A percentile compares a stretch with the other conserved stretches of the same genome.
These are phyloP conservation scores for Colletotrichum eleusines DNA, from an alignment of 2,329 filamentous ascomycete genomes.

Conservation along the genomic window DNA sequence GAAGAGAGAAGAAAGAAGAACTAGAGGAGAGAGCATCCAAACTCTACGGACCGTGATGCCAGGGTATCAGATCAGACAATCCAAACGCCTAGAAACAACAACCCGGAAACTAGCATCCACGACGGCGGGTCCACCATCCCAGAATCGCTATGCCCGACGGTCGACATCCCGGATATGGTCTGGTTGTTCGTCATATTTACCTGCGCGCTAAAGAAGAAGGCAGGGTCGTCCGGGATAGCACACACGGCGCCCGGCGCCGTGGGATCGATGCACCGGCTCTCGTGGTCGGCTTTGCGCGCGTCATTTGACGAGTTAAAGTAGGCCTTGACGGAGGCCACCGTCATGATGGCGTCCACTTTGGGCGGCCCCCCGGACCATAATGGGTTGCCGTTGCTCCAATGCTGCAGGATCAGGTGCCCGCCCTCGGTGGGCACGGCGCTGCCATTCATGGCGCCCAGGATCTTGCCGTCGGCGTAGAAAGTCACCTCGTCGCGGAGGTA, in stretches of 20 bases:
- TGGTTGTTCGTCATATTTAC: constrained; percentile 62
- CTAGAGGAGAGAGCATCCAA: not conserved
- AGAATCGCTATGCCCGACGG: not conserved
- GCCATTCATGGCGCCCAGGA: constrained; percentile 68
- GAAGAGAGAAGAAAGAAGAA: not conserved
- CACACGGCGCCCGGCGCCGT: constrained; percentile 58
- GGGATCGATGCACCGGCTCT: constrained; percentile 54
- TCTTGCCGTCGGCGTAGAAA: constrained; percentile 76
- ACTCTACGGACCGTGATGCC: not conserved
- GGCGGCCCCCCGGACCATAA: constrained; percentile 81
- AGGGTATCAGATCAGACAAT: constrained; percentile 19
- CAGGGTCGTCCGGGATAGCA: constrained; percentile 60
- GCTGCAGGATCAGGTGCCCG: constrained; percentile 78
- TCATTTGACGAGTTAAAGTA: constrained; percentile 80
- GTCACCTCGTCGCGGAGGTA: constrained; percentile 72
- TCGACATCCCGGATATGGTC: constrained; percentile 50
- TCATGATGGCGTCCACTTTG: constrained; percentile 68
- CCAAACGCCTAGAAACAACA: constrained; percentile 19
- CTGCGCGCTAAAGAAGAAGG: constrained; percentile 64
- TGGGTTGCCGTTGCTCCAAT: constrained; percentile 82
- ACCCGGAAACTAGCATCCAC: constrained; percentile 3
- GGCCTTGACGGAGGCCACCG: constrained; percentile 77
- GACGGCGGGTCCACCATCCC: constrained; percentile 4
- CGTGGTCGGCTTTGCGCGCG: constrained; percentile 54
- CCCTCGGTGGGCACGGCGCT: constrained; percentile 68